These are phyloP conservation scores for Boletellus ananiceps DNA, from an alignment of 768 basidiomycete species.

Conservation along the genomic window DNA sequence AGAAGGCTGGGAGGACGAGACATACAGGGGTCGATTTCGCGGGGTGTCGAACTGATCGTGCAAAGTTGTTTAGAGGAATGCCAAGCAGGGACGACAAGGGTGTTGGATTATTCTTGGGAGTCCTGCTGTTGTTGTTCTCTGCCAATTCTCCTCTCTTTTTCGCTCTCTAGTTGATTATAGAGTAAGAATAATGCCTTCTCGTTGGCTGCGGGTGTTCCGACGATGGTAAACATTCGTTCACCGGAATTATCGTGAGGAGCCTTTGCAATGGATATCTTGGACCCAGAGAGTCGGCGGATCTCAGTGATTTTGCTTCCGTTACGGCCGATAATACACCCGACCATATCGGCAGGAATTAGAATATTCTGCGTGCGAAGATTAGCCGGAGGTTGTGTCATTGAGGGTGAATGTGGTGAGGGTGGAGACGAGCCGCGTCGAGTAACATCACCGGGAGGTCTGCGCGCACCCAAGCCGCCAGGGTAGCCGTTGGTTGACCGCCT, in stretches of 20 bases:
- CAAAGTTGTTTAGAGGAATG: conserved; percentile 5
- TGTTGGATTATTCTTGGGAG: conserved; percentile 41
- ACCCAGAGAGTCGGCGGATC: conserved; percentile 95
- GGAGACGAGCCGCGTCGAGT: conserved; percentile 40
- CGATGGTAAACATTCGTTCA: conserved; percentile 99
- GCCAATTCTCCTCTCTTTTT: conserved; percentile 91
- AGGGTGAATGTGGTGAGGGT: conserved; percentile 35
- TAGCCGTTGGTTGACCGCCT: conserved; percentile 52
- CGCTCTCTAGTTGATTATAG: conserved; percentile 94
- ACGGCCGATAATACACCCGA: conserved; percentile 93
- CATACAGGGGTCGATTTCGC: conserved; percentile 19
- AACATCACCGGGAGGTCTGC: conserved; percentile 63
- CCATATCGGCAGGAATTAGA: conserved; percentile 99
- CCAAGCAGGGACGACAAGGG: neutral
- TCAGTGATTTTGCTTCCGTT: conserved; percentile 98
- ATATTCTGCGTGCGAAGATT: conserved; percentile 98
- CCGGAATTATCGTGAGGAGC: conserved; percentile 99
- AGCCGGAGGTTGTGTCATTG: conserved; percentile 54
- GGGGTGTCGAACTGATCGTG: conserved; percentile 16
- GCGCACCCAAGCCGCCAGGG: conserved; percentile 44
- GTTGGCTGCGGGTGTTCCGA: conserved; percentile 93
- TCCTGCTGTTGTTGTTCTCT: conserved; percentile 79
- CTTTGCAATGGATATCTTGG: conserved; percentile 98
- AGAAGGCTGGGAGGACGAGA: conserved; percentile 25
- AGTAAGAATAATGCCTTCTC: conserved; percentile 97